phyloP scores from a whole-genome alignment of 164 flowering plant genomes.

The Macadamia tetraphylla region DNA sequence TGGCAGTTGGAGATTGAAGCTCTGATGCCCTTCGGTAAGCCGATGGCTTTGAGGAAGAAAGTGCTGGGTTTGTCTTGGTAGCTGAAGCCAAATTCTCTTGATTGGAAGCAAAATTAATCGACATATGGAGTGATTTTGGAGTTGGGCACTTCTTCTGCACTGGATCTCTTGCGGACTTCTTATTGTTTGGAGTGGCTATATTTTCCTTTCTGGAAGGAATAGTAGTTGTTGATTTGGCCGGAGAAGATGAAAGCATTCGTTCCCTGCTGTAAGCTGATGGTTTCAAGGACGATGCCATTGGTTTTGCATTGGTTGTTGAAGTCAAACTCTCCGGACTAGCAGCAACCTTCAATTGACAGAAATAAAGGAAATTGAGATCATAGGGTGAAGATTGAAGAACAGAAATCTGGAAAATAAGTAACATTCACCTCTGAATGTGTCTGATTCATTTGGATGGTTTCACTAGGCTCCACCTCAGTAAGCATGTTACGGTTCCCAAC shows the following conservation, averaged over 20 bases:
- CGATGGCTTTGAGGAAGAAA: constrained; percentile 26
- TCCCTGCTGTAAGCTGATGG: too few relatives aligned
- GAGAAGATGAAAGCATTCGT: too few relatives aligned
- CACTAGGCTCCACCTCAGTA: constrained; percentile 6
- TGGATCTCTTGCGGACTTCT: too few relatives aligned
- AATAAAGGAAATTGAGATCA: neutral
- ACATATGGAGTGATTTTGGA: too few relatives aligned
- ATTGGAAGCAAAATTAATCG: constrained; percentile 2
- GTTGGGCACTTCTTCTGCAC: too few relatives aligned
- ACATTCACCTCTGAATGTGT: constrained; percentile 20
- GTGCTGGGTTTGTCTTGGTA: constrained; percentile 21
- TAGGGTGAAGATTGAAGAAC: neutral
- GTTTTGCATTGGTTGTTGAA: too few relatives aligned
- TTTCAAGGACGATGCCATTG: too few relatives aligned
- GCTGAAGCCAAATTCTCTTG: constrained; percentile 17
- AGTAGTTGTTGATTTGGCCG: too few relatives aligned
- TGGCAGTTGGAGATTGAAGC: constrained; percentile 23
- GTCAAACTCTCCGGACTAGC: too few relatives aligned
- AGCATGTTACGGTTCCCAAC: constrained; percentile 9
- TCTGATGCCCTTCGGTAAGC: constrained; percentile 27
- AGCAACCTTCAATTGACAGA: too few relatives aligned
- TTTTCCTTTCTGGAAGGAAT: too few relatives aligned
- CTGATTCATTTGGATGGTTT: constrained; percentile 14
- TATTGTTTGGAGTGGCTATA: too few relatives aligned
- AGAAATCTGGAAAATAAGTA: neutral